Evolutionary conservation across 1,284 basidiomycete genomes (phyloP).

Genomic region (Mycena sp.): DNA sequence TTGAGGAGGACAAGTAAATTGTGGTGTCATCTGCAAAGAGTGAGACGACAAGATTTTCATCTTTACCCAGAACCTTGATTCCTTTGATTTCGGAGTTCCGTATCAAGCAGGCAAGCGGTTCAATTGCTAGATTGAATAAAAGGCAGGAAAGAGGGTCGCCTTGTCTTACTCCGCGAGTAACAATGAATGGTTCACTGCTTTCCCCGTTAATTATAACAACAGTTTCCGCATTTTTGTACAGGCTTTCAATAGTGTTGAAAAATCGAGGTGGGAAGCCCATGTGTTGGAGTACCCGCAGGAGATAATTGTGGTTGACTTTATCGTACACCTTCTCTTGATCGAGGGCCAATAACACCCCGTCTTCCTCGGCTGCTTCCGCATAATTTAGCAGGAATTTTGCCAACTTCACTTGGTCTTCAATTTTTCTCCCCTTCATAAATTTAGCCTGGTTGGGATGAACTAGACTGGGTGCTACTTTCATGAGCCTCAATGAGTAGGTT

Average conservation of each 20-base stretch:
- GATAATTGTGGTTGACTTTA: conserved; percentile 15
- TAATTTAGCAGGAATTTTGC: conserved; percentile 29
- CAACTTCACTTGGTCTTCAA: conserved; percentile 35
- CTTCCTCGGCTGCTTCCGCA: conserved; percentile 30
- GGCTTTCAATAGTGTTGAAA: conserved; percentile 17
- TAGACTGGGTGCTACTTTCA: conserved; percentile 17
- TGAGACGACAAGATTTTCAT: neutral
- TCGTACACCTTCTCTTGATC: conserved; percentile 2
- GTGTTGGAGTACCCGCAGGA: conserved; percentile 25
- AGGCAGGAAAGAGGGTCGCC: conserved; percentile 19
- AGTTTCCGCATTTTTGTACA: conserved; percentile 34
- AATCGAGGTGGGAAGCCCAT: conserved; percentile 23
- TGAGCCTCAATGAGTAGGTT: conserved; percentile 20
- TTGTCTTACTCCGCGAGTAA: conserved; percentile 13
- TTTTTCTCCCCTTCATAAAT: too few relatives aligned
- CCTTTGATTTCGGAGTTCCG: conserved; percentile 1
- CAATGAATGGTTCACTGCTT: conserved; percentile 17
- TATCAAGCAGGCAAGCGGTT: conserved; percentile 4
- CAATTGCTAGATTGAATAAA: neutral
- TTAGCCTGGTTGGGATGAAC: conserved; percentile 35
- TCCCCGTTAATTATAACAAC: conserved; percentile 34
- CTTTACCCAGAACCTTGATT: neutral
- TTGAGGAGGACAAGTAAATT: conserved; percentile 3
- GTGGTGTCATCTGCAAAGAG: conserved; percentile 25
- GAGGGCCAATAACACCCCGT: conserved; percentile 21